phyloP scores from a whole-genome alignment of 345 rosid genomes.

The Anacardium occidentale region DNA sequence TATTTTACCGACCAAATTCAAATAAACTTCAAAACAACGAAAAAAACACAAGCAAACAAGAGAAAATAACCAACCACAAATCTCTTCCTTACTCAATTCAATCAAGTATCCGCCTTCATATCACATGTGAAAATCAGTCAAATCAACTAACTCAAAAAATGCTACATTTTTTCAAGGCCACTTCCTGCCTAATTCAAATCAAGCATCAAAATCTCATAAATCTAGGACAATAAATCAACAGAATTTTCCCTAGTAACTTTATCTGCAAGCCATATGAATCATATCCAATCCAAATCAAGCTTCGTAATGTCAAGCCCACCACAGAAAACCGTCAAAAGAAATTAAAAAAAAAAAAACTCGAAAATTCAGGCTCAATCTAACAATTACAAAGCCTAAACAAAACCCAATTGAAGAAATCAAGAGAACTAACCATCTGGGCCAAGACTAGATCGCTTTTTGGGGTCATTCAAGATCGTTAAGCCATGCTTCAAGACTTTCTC shows the following conservation, averaged over 20 bases:
- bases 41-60: background rate
- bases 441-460: constrained; percentile 69
- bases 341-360: too few species aligned
- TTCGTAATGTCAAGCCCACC: background rate
- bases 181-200: background rate
- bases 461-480: constrained; percentile 69
- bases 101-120: background rate
- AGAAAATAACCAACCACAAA: background rate
- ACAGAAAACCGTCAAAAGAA: too few species aligned
- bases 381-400: constrained; percentile 15
- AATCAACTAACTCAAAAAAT: background rate
- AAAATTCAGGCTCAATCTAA: background rate
- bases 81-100: background rate
- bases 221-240: constrained; percentile 6
- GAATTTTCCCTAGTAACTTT: background rate
- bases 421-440: constrained; percentile 71
- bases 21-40: background rate
- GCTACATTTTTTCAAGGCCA: too few species aligned
- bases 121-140: background rate
- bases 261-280: background rate
- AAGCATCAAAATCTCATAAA: background rate
- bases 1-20: background rate
- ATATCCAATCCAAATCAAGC: background rate
- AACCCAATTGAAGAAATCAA: constrained; percentile 21
- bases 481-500: constrained; percentile 90